A percentile compares a stretch with the other conserved stretches of the same genome.
phyloP scores from a whole-genome alignment of 495 filamentous ascomycete genomes.

The Articulospora tetracladia region DNA sequence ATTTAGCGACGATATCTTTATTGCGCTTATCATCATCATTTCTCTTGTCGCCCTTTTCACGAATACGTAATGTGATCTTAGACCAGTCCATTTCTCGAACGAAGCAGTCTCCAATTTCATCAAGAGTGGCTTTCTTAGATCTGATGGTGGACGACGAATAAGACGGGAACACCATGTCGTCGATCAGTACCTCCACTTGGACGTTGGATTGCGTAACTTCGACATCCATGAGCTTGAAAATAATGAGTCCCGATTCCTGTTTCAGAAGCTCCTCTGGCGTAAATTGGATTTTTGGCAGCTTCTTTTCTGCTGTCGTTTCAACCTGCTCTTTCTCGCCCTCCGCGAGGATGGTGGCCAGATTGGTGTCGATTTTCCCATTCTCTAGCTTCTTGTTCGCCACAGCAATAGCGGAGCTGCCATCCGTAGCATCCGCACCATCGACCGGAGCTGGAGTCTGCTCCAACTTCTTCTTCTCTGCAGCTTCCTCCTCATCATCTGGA shows the following conservation, averaged over 20 bases:
- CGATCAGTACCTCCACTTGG: slow-evolving; percentile 85
- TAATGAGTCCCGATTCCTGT: slow-evolving; percentile 87
- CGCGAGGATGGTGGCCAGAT: slow-evolving; percentile 36
- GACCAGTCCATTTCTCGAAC: slow-evolving; percentile 96
- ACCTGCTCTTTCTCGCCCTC: slow-evolving; percentile 52
- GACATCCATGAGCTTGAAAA: slow-evolving; percentile 91
- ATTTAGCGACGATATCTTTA: slow-evolving; percentile 71
- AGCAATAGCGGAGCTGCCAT: neutral
- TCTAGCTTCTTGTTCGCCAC: slow-evolving; percentile 11
- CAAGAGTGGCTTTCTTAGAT: slow-evolving; percentile 61
- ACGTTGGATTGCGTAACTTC: slow-evolving; percentile 72
- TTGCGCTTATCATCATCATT: slow-evolving; percentile 63
- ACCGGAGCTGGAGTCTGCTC: slow-evolving; percentile 26
- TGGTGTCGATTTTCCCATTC: slow-evolving; percentile 26
- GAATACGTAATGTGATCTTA: slow-evolving; percentile 80
- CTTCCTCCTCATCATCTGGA: slow-evolving; percentile 82
- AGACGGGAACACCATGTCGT: slow-evolving; percentile 90
- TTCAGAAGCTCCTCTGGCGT: slow-evolving; percentile 72
- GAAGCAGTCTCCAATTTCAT: slow-evolving; percentile 92
- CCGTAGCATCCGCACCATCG: neutral
- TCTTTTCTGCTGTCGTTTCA: slow-evolving; percentile 43
- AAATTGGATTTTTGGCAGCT: slow-evolving; percentile 72
- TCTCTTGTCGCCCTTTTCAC: slow-evolving; percentile 69
- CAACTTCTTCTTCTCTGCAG: slow-evolving; percentile 30
- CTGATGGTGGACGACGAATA: slow-evolving; percentile 76